phyloP scores from a whole-genome alignment of 768 basidiomycete species.

The Phaffia australis region DNA sequence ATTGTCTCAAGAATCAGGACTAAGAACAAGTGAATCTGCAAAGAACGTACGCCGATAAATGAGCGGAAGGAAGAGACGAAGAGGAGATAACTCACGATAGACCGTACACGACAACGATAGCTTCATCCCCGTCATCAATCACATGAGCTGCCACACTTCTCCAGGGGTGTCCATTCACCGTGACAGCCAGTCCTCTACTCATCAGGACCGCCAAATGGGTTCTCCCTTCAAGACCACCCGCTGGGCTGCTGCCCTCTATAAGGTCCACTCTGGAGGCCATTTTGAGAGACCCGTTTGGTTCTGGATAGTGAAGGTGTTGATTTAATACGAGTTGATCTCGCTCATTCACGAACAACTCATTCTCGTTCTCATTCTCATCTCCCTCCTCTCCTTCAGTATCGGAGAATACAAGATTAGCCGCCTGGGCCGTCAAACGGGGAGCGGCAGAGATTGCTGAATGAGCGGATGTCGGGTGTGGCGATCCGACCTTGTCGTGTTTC shows the following conservation, averaged over 20 bases:
- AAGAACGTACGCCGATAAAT: constrained; percentile 34
- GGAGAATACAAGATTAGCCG: too few species aligned
- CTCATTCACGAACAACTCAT: background rate
- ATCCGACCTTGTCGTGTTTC: background rate
- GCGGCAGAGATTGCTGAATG: too few species aligned
- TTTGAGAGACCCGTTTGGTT: background rate
- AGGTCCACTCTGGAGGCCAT: background rate
- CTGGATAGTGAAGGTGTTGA: constrained; percentile 6
- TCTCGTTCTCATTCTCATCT: background rate
- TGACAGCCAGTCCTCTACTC: constrained; percentile 62
- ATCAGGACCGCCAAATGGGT: constrained; percentile 36
- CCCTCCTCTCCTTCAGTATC: background rate
- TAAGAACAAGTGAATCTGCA: constrained; percentile 56
- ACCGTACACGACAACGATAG: constrained; percentile 81
- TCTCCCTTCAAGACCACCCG: background rate
- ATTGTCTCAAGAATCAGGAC: constrained; percentile 39
- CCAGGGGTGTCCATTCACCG: constrained; percentile 70
- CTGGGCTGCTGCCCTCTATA: background rate
- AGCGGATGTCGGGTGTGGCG: background rate
- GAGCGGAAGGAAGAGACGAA: constrained; percentile 29
- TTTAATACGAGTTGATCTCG: too few species aligned
- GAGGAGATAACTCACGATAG: constrained; percentile 52
- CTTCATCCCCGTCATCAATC: constrained; percentile 60
- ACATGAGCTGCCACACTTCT: constrained; percentile 65
- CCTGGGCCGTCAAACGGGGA: too few species aligned